A percentile compares a stretch with the other conserved stretches of the same genome.
phyloP scores from a whole-genome alignment of 208 protist species.

The Leishmania turanica region DNA sequence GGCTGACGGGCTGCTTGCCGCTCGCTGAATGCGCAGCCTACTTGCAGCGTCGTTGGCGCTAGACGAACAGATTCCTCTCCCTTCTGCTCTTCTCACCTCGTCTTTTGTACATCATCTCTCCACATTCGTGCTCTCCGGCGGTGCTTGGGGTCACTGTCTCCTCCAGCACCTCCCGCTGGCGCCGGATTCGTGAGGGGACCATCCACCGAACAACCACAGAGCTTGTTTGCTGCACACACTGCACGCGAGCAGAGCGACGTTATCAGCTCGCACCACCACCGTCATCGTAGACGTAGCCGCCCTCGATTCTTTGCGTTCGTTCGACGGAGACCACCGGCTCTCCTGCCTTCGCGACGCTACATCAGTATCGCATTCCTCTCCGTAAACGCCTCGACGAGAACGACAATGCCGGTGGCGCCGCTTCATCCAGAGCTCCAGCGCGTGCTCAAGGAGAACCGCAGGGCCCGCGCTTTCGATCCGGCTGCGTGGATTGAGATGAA shows the following conservation, averaged over 20 bases:
- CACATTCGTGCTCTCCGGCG: not conserved
- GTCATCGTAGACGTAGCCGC: not conserved
- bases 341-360: not conserved
- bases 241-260: too few relatives aligned
- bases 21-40: too few relatives aligned
- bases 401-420: conserved; percentile 43
- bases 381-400: not conserved
- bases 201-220: not conserved
- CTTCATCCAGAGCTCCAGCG: conserved; percentile 72
- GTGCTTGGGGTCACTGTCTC: not conserved
- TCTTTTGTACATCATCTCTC: not conserved
- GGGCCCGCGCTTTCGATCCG: conserved; percentile 76
- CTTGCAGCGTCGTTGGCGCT: not conserved
- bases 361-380: not conserved
- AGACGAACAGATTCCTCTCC: not conserved
- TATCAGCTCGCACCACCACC: too few relatives aligned
- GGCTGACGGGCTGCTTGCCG: not conserved
- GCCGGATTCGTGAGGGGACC: not conserved
- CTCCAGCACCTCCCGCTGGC: not conserved
- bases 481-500: conserved; percentile 87
- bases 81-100: not conserved
- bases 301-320: not conserved
- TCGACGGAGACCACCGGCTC: not conserved
- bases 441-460: conserved; percentile 72
- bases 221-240: not conserved